These are phyloP conservation scores for Hypoxylon sp. DNA, from an alignment of 2,329 filamentous ascomycete species.

Conservation along the genomic window DNA sequence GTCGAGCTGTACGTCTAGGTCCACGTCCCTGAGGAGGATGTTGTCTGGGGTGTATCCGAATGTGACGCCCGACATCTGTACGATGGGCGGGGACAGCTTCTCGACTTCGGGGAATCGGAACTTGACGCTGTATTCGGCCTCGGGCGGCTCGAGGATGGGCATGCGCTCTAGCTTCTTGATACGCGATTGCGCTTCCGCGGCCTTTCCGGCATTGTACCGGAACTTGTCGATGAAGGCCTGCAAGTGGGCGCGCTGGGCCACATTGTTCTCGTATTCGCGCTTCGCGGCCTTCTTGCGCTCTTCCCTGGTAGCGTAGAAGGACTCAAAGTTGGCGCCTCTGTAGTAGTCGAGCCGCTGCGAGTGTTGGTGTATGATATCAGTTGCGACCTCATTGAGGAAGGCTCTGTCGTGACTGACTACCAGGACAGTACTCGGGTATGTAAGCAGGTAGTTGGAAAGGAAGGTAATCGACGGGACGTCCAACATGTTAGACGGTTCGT, in stretches of 20 bases:
- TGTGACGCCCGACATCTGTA: slow-evolving; percentile 93
- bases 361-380: slow-evolving; percentile 98
- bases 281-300: slow-evolving; percentile 96
- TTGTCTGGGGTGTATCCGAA: slow-evolving; percentile 90
- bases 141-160: slow-evolving; percentile 89
- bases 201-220: slow-evolving; percentile 98
- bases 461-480: slow-evolving; percentile 99
- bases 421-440: slow-evolving; percentile 92
- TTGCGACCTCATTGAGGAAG: slow-evolving; percentile 99
- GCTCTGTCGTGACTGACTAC: slow-evolving; percentile 99
- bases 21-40: slow-evolving; percentile 84
- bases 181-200: slow-evolving; percentile 95
- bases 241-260: slow-evolving; percentile 91
- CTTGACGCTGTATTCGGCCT: slow-evolving; percentile 94
- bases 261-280: slow-evolving; percentile 98
- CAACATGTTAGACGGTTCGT: slow-evolving; percentile 99
- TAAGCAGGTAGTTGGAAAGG: slow-evolving; percentile 93
- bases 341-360: slow-evolving; percentile 98
- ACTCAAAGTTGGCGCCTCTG: slow-evolving; percentile 95
- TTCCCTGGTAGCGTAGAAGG: slow-evolving; percentile 97
- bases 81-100: slow-evolving; percentile 95
- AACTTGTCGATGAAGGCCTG: slow-evolving; percentile 99
- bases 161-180: slow-evolving; percentile 99
- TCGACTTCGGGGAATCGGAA: slow-evolving; percentile 98
- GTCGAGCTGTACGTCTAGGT: slow-evolving; percentile 96